Percentiles rank a stretch among this genome's conserved stretches.
These are phyloP conservation scores for Dactylellina parvicollis DNA, from an alignment of 2,329 filamentous ascomycete species.

Conservation along the genomic window DNA sequence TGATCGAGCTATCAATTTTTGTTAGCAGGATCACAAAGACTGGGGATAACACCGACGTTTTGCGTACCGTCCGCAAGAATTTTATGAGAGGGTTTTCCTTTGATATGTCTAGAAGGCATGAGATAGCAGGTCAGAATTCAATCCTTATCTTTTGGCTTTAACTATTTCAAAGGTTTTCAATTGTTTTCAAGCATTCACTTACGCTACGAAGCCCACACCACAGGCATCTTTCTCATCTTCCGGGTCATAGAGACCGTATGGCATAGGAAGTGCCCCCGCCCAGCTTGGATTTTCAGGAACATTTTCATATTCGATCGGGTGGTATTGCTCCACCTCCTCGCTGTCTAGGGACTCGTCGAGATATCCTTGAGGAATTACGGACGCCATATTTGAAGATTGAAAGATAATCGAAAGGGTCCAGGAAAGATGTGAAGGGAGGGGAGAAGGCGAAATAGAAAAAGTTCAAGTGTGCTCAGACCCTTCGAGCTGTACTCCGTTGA, in stretches of 20 bases:
- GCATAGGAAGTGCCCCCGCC: slow-evolving; percentile 94
- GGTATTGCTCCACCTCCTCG: slow-evolving; percentile 68
- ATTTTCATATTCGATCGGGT: slow-evolving; percentile 84
- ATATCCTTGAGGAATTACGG: slow-evolving; percentile 43
- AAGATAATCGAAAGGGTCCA: slow-evolving; percentile 6
- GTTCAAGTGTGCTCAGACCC: no score
- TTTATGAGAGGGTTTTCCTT: slow-evolving; percentile 96
- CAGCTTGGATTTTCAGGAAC: slow-evolving; percentile 83
- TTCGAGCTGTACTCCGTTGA: slow-evolving; percentile 56
- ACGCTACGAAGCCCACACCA: slow-evolving; percentile 99
- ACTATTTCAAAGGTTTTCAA: no score
- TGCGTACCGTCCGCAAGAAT: slow-evolving; percentile 94
- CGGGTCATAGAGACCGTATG: slow-evolving; percentile 98
- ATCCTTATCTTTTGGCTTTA: neutral
- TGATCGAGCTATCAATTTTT: slow-evolving; percentile 73
- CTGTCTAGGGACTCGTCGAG: slow-evolving; percentile 57
- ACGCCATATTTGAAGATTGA: slow-evolving; percentile 24
- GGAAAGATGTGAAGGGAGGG: slow-evolving; percentile 37
- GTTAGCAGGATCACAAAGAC: neutral
- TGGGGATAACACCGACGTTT: slow-evolving; percentile 44
- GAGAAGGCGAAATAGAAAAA: slow-evolving; percentile 49
- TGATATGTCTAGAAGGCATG: slow-evolving; percentile 78
- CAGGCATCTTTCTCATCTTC: slow-evolving; percentile 98
- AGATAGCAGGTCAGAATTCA: slow-evolving; percentile 38
- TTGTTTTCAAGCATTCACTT: slow-evolving; percentile 62